Base-by-base conservation (phyloP, 208 protist genomes). In the Wallacemonas sp. region DNA sequence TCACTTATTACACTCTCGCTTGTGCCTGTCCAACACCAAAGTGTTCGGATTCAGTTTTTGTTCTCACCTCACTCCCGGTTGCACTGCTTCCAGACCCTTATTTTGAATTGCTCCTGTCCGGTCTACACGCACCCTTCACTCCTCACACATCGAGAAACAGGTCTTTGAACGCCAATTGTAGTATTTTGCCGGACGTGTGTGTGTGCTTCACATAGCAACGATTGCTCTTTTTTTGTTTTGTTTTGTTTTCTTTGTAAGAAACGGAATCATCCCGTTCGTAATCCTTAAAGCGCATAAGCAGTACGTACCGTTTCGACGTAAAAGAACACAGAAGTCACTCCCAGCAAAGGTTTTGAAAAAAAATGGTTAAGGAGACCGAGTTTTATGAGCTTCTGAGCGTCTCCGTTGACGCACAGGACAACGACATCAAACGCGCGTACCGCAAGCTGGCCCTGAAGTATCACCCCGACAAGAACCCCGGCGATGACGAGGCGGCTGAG, bases 381-480 rank as follows among this genome's bases (percentile, higher is more conserved):
- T 88, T 88, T 34, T 97, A 97, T 72, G 89, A 95, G 51, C 72
- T 91, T 27, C 70, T 96, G 36, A 59, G 75, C 24, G 67, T 97
- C 36, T 54, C 70, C 24, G 66, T 76, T 1, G 79, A 90, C 49
- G 93, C 93, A 9, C 70, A 74, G 47, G 89, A 96, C 58, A 56
- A 85, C 58, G 86, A 96, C 39, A 95, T 97, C 66, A 94, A 92
- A 72, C 81, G 90, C 45, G 88, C 91, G 6, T 97, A 96, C 64
- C 83, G 86, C 47, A 80, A 80, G 21, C 77, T 96, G 1, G 91
- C 90, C 12, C 76, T 96, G 33, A 71, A 78, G 45, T 96, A 94
- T 47, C 93, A 97, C 72, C 93, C 93, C 22, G 93, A 97, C 78
- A 95, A 95, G 71, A 90, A 93, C 76, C 82, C 82, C 31, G 87